phyloP scores from a whole-genome alignment of 2,329 filamentous ascomycete genomes.

The Dendrostoma leiphaemia region DNA sequence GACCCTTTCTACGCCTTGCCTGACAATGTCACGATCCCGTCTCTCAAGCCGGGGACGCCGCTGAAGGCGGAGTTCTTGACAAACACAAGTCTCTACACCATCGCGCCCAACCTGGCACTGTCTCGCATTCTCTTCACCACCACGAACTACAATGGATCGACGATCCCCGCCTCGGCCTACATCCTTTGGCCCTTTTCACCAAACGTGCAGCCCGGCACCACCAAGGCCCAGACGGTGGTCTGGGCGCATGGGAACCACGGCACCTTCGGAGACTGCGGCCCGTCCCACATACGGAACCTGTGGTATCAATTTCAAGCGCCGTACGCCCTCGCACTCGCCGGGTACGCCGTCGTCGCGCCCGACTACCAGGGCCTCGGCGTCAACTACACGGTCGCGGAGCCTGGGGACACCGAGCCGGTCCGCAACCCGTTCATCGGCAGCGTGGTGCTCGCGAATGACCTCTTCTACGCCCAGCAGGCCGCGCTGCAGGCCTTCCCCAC shows the following conservation, averaged over 20 bases:
- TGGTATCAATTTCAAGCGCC: slow-evolving; percentile 39
- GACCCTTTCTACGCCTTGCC: slow-evolving; percentile 41
- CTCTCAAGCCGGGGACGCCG: slow-evolving; percentile 33
- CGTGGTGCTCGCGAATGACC: slow-evolving; percentile 39
- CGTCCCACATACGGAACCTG: slow-evolving; percentile 39
- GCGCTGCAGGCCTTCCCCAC: slow-evolving; percentile 39
- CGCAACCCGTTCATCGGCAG: slow-evolving; percentile 38
- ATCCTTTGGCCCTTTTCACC: slow-evolving; percentile 47
- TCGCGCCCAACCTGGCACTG: slow-evolving; percentile 40
- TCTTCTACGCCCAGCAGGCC: slow-evolving; percentile 40
- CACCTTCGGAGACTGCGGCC: slow-evolving; percentile 35
- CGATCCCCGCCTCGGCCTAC: slow-evolving; percentile 46
- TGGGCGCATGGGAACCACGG: slow-evolving; percentile 47
- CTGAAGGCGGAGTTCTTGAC: slow-evolving; percentile 39
- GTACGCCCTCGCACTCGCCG: slow-evolving; percentile 37
- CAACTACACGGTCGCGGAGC: slow-evolving; percentile 18
- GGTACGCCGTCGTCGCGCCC: slow-evolving; percentile 42
- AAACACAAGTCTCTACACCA: slow-evolving; percentile 34
- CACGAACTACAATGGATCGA: slow-evolving; percentile 40
- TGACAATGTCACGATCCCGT: slow-evolving; percentile 12
- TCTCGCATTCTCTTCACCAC: slow-evolving; percentile 50
- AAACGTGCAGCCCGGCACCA: slow-evolving; percentile 5
- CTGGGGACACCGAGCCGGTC: slow-evolving; percentile 32
- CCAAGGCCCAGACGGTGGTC: slow-evolving; percentile 31
- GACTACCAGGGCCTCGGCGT: slow-evolving; percentile 46